These are phyloP conservation scores for Microbotryum saponariae DNA, from an alignment of 1,284 basidiomycete species.

Conservation along the genomic window DNA sequence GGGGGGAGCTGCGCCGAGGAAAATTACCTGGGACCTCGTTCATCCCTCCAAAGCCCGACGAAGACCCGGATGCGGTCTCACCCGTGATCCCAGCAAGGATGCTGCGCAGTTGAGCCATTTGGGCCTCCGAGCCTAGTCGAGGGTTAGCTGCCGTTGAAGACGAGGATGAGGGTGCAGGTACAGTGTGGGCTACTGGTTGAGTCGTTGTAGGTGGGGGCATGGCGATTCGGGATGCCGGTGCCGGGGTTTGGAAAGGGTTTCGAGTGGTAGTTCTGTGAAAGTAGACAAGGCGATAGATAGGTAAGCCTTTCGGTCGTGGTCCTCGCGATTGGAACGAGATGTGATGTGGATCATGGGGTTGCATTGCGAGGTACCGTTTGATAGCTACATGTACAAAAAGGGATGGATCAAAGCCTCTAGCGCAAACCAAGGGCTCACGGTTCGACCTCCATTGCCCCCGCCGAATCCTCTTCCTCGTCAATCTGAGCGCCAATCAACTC, in stretches of 20 bases:
- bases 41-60: not conserved
- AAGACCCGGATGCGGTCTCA: not conserved
- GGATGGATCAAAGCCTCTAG: not conserved
- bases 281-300: not conserved
- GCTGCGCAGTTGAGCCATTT: conserved; percentile 17
- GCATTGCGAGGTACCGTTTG: not conserved
- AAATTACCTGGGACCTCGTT: conserved; percentile 9
- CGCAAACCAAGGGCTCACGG: conserved; percentile 22
- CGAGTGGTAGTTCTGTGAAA: not conserved
- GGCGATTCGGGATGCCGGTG: not conserved
- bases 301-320: not conserved
- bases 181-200: not conserved
- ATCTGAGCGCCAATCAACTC: conserved; percentile 34
- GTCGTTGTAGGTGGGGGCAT: not conserved
- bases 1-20: not conserved
- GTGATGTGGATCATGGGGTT: not conserved
- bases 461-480: conserved; percentile 6
- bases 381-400: not conserved
- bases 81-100: conserved; percentile 17
- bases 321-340: not conserved
- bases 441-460: conserved; percentile 27
- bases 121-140: conserved; percentile 2
- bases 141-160: not conserved
- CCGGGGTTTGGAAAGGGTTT: not conserved
- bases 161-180: not conserved